Conservation (phyloP, 2,329 filamentous ascomycete species). For the Curvularia verruculosa region DNA sequence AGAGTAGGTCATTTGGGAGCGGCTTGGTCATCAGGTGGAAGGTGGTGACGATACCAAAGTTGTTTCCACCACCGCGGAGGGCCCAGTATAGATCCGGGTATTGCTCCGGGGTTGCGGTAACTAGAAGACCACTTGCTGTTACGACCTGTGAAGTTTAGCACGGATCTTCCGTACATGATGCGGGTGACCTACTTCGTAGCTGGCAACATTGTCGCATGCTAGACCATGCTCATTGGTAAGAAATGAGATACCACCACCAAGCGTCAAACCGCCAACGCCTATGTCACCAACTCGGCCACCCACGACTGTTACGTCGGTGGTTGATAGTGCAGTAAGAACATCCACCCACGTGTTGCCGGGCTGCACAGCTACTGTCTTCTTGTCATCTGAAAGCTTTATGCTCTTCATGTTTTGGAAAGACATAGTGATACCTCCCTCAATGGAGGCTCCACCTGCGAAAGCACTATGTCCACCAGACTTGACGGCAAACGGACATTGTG, state of each 20-base stretch:
- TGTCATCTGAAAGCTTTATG: constrained; percentile 32
- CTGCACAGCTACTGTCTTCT: constrained; percentile 34
- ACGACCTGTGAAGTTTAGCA: constrained; percentile 30
- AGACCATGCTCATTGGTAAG: constrained; percentile 23
- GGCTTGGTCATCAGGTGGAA: constrained; percentile 26
- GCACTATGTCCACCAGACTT: constrained; percentile 53
- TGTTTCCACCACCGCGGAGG: constrained; percentile 38
- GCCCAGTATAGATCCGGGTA: constrained; percentile 37
- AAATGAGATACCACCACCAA: constrained; percentile 36
- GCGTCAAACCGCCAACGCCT: constrained; percentile 41
- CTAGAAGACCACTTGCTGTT: constrained; percentile 40
- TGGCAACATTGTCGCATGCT: constrained; percentile 29
- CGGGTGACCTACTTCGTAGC: constrained; percentile 14
- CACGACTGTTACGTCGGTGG: constrained; percentile 26
- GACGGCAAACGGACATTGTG: constrained; percentile 48
- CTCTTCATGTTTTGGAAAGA: constrained; percentile 45
- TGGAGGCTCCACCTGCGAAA: constrained; percentile 50
- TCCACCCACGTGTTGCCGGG: constrained; percentile 45
- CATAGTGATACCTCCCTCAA: constrained; percentile 52
- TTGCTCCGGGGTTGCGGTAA: constrained; percentile 14
- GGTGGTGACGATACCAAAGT: constrained; percentile 30
- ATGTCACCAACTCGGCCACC: constrained; percentile 41
- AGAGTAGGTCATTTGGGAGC: constrained; percentile 18
- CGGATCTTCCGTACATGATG: fast-evolving
- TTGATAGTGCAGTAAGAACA: constrained; percentile 33